Percentiles rank a stretch among this genome's conserved stretches.
These are phyloP conservation scores for Polygonum aviculare DNA, from an alignment of 148 eudicot species.

Conservation along the genomic window DNA sequence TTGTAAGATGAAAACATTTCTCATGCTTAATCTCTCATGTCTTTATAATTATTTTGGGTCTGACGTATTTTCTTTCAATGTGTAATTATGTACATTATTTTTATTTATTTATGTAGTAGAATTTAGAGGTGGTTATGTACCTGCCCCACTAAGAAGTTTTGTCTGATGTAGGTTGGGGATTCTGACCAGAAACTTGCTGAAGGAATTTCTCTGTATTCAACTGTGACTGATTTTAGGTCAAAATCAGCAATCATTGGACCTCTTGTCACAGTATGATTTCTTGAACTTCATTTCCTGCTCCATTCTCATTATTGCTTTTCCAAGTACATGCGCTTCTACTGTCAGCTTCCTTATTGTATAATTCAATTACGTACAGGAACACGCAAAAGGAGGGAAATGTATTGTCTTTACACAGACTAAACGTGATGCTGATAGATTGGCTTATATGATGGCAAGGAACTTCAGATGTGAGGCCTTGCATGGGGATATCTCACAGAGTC, in stretches of 20 bases:
- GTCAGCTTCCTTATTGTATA: not conserved
- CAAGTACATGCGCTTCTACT: not conserved
- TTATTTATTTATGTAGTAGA: not conserved
- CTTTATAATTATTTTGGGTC: not conserved
- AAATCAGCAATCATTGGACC: conserved; percentile 68
- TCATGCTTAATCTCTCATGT: not conserved
- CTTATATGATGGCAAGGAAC: conserved; percentile 53
- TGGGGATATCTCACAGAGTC: conserved; percentile 80
- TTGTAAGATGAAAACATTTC: conserved; percentile 35
- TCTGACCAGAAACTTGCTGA: conserved; percentile 92
- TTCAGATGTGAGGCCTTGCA: conserved; percentile 75
- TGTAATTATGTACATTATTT: not conserved
- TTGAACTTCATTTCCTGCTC: not conserved
- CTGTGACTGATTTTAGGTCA: conserved; percentile 40
- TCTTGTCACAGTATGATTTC: conserved; percentile 46
- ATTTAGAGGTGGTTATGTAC: not conserved
- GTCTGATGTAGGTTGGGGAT: conserved; percentile 65
- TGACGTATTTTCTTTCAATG: not conserved
- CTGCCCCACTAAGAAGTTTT: not conserved
- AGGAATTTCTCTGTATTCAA: conserved; percentile 64
- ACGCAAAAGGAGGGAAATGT: conserved; percentile 89
- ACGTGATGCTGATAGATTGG: conserved; percentile 82
- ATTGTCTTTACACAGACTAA: conserved; percentile 98
- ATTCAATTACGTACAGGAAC: conserved; percentile 43
- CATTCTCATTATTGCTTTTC: not conserved